Evolutionary conservation across 148 eudicot species (phyloP).

Genomic region (Dysphania ambrosioides): DNA sequence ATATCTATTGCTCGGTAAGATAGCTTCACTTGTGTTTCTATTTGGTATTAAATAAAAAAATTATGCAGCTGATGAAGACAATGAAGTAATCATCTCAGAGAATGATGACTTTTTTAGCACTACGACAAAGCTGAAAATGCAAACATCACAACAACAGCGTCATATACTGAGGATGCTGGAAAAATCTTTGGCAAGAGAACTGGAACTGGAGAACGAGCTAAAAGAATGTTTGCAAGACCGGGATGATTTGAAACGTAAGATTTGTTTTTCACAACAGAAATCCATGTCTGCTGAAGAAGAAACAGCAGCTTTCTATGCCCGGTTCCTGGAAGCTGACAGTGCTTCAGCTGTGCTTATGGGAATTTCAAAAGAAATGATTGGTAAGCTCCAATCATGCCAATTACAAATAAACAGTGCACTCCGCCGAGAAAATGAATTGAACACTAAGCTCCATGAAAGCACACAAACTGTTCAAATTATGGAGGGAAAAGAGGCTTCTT

Average conservation of each 20-base stretch:
- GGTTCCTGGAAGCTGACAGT: conserved; percentile 73
- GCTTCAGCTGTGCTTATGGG: conserved; percentile 62
- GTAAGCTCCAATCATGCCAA: conserved; percentile 51
- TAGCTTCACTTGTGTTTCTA: neutral
- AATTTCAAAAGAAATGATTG: conserved; percentile 51
- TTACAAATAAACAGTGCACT: conserved; percentile 44
- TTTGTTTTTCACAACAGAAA: conserved; percentile 49
- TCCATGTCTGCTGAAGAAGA: conserved; percentile 51
- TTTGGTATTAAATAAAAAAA: too few relatives aligned
- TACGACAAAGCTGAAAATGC: conserved; percentile 46
- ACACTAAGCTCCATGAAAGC: conserved; percentile 41
- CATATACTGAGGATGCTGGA: conserved; percentile 74
- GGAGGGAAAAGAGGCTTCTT: conserved; percentile 34
- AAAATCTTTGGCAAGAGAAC: conserved; percentile 78
- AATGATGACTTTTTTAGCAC: conserved; percentile 31
- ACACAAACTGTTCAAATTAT: conserved; percentile 29
- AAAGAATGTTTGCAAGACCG: conserved; percentile 52
- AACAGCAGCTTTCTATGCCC: conserved; percentile 44
- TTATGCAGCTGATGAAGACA: conserved; percentile 46
- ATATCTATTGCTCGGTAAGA: neutral
- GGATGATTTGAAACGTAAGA: conserved; percentile 52
- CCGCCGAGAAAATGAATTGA: conserved; percentile 53
- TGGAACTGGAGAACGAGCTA: conserved; percentile 71
- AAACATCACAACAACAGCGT: conserved; percentile 80
- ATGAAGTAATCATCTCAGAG: conserved; percentile 32